phyloP scores from a whole-genome alignment of 2,329 filamentous ascomycete genomes.

The Zymoseptoria pseudotritici region DNA sequence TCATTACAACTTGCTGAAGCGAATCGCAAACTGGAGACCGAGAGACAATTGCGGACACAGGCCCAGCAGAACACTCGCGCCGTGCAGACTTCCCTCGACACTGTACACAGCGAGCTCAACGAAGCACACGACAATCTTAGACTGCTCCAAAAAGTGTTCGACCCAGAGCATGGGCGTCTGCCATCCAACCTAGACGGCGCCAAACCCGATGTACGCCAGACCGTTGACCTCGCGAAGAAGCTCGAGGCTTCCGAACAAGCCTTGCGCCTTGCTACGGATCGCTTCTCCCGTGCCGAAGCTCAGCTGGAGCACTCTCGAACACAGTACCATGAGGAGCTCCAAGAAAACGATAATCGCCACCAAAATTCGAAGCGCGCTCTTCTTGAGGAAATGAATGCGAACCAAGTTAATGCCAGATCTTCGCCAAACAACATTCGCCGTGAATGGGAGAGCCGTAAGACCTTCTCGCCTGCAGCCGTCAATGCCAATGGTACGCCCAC shows the following conservation, averaged over 20 bases:
- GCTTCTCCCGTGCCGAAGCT: slow-evolving; percentile 70
- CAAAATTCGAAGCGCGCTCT: slow-evolving; percentile 62
- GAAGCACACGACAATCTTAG: slow-evolving; percentile 75
- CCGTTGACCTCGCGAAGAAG: slow-evolving; percentile 73
- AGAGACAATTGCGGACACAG: slow-evolving; percentile 75
- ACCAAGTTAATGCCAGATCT: slow-evolving; percentile 63
- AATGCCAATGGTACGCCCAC: slow-evolving; percentile 55
- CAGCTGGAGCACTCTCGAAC: slow-evolving; percentile 73
- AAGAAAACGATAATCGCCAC: slow-evolving; percentile 55
- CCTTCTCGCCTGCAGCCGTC: slow-evolving; percentile 63
- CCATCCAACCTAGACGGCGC: slow-evolving; percentile 61
- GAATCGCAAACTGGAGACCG: slow-evolving; percentile 83
- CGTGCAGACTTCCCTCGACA: slow-evolving; percentile 70
- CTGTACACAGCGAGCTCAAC: slow-evolving; percentile 70
- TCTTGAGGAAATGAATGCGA: slow-evolving; percentile 80
- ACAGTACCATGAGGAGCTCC: slow-evolving; percentile 63
- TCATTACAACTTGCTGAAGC: slow-evolving; percentile 80
- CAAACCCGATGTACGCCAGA: slow-evolving; percentile 59
- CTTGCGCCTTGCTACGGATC: slow-evolving; percentile 73
- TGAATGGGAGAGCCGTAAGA: slow-evolving; percentile 52
- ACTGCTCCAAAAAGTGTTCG: slow-evolving; percentile 75
- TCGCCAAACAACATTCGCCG: slow-evolving; percentile 66
- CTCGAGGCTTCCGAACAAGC: slow-evolving; percentile 85
- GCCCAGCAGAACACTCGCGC: slow-evolving; percentile 79
- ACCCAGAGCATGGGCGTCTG: slow-evolving; percentile 51